Evolutionary conservation across 2,329 filamentous ascomycete genomes (phyloP).

Genomic region (Epichloe brachyelytri): DNA sequence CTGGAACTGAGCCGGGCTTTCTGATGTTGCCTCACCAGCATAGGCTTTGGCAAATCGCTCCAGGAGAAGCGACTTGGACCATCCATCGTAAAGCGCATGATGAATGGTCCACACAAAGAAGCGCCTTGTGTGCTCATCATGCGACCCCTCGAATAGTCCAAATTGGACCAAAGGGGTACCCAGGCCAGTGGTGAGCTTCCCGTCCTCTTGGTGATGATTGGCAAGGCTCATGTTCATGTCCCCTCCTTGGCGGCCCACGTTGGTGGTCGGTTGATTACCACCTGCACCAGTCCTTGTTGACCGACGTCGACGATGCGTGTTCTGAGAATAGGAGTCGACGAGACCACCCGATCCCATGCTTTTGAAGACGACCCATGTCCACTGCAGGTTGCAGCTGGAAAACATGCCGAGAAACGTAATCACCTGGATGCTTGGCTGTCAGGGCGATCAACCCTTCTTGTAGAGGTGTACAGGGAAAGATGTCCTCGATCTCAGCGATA

Average conservation of each 20-base stretch:
- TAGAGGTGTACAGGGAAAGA: constrained; percentile 24
- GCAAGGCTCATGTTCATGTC: neutral
- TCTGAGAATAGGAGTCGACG: constrained; percentile 7
- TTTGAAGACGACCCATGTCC: constrained; percentile 5
- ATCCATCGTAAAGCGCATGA: constrained; percentile 40
- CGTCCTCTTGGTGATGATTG: neutral
- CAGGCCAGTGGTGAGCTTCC: constrained; percentile 6
- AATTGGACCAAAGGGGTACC: constrained; percentile 8
- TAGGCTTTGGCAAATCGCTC: constrained; percentile 8
- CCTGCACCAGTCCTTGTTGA: constrained; percentile 9
- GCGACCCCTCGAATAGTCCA: neutral
- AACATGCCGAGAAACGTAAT: constrained; percentile 9
- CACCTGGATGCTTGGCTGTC: constrained; percentile 6
- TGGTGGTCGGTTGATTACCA: constrained; percentile 3
- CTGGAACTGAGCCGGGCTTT: constrained; percentile 15
- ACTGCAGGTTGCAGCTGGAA: constrained; percentile 6
- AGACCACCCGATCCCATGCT: constrained; percentile 9
- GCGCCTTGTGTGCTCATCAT: neutral
- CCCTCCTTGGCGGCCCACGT: constrained; percentile 1
- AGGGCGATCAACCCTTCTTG: constrained; percentile 30
- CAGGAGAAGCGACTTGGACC: constrained; percentile 29
- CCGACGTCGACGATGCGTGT: constrained; percentile 8
- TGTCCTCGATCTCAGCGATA: constrained; percentile 19
- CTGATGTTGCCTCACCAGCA: neutral
- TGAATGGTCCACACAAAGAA: constrained; percentile 11